Conservation (phyloP, 345 rosid species). For the Noccaea bulbosa region DNA sequence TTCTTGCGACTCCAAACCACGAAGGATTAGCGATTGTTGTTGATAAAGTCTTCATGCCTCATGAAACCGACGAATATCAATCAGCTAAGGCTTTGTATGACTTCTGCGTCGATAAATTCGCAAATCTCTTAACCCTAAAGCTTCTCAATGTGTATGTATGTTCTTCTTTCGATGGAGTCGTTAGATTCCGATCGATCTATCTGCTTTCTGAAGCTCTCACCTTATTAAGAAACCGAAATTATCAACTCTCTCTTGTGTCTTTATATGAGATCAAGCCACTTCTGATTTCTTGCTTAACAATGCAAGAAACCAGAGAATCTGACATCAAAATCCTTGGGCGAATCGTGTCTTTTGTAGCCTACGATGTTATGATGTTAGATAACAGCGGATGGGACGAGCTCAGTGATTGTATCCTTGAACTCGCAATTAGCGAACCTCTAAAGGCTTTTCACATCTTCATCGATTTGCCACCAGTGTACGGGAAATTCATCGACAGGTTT, state of each 20-base stretch:
- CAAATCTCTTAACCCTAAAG: not conserved
- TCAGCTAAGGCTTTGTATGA: not conserved
- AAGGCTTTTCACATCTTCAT: constrained; percentile 15
- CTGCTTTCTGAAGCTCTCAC: not conserved
- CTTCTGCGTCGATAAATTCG: not conserved
- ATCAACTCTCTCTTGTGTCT: not conserved
- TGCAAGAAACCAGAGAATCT: not conserved
- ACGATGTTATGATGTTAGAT: not conserved
- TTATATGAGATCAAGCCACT: not conserved
- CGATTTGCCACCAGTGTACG: not conserved
- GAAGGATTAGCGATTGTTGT: not conserved
- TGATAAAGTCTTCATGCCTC: not conserved
- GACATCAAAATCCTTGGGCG: not conserved
- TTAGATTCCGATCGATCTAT: not conserved
- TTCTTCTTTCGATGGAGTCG: not conserved
- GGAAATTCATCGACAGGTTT: not conserved
- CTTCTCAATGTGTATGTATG: not conserved
- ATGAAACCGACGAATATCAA: not conserved
- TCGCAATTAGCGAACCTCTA: not conserved
- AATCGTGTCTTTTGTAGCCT: not conserved
- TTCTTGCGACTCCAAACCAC: not conserved
- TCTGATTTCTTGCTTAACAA: not conserved
- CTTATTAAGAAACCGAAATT: not conserved
- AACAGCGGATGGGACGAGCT: constrained; percentile 1
- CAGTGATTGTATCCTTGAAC: not conserved